phyloP scores from a whole-genome alignment of 768 basidiomycete genomes.

The Xerocomellus intermedius region DNA sequence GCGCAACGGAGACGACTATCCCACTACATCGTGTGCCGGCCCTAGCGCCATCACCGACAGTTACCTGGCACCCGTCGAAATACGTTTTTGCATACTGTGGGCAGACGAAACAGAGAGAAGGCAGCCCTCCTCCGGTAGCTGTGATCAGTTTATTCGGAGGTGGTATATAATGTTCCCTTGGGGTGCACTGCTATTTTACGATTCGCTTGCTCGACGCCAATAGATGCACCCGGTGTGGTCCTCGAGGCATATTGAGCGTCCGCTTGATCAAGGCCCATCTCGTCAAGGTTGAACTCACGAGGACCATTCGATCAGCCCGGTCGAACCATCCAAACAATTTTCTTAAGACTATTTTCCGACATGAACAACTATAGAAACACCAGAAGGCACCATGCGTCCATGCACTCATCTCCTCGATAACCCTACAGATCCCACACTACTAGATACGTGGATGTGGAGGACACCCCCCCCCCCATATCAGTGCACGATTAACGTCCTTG shows the following conservation, averaged over 20 bases:
- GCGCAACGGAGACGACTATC: constrained; percentile 72
- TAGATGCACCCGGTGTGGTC: background rate
- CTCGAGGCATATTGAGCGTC: background rate
- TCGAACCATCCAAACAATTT: background rate
- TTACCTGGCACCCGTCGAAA: constrained; percentile 80
- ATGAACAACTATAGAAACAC: background rate
- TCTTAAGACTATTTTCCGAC: background rate
- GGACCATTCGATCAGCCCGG: background rate
- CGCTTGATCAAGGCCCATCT: background rate
- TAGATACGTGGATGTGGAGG: too few species aligned
- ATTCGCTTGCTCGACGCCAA: background rate
- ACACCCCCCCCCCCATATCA: background rate
- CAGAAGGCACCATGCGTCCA: background rate
- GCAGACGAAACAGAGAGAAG: constrained; percentile 66
- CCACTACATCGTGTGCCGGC: constrained; percentile 77
- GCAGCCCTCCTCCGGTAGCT: constrained; percentile 60
- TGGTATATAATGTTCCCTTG: constrained; percentile 27
- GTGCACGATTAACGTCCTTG: constrained; percentile 23
- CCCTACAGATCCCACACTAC: background rate
- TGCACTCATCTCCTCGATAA: background rate
- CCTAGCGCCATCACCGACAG: constrained; percentile 68
- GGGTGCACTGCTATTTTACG: background rate
- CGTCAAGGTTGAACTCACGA: background rate
- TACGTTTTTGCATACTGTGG: constrained; percentile 82
- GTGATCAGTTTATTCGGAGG: constrained; percentile 73